Conservation (phyloP, 2,329 filamentous ascomycete genomes). For the Neoscytalidium dimidiatum region DNA sequence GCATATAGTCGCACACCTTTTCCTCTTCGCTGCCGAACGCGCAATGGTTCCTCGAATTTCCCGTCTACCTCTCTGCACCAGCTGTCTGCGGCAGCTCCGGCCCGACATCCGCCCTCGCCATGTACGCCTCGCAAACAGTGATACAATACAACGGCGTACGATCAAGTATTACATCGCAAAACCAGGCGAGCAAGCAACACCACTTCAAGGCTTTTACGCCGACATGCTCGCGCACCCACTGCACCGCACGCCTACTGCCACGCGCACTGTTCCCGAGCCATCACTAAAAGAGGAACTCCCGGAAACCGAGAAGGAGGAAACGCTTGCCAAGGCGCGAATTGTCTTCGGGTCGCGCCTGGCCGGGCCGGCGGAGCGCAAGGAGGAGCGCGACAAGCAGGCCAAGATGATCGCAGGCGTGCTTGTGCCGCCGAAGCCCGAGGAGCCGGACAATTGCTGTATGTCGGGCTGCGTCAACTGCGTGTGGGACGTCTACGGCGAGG, state of each 20-base stretch:
- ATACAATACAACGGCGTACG: slow-evolving; percentile 37
- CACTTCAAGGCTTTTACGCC: slow-evolving; percentile 41
- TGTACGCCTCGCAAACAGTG: slow-evolving; percentile 34
- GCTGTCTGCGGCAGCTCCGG: slow-evolving; percentile 20
- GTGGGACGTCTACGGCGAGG: slow-evolving; percentile 89
- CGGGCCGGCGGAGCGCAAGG: slow-evolving; percentile 69
- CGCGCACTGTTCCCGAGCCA: slow-evolving; percentile 34
- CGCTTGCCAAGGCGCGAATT: slow-evolving; percentile 62
- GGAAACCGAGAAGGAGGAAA: slow-evolving; percentile 55
- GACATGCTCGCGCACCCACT: slow-evolving; percentile 38
- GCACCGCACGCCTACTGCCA: slow-evolving; percentile 20
- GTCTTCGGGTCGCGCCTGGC: slow-evolving; percentile 81
- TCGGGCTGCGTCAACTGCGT: slow-evolving; percentile 97
- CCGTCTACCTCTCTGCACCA: slow-evolving; percentile 1
- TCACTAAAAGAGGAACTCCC: slow-evolving; percentile 40
- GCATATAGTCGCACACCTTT: background rate
- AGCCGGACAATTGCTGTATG: slow-evolving; percentile 99
- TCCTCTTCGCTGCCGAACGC: no score
- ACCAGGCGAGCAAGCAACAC: slow-evolving; percentile 39
- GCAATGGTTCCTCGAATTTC: background rate
- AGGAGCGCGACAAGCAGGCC: slow-evolving; percentile 60
- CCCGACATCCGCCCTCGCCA: slow-evolving; percentile 10
- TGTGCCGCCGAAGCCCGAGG: slow-evolving; percentile 80
- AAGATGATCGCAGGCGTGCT: slow-evolving; percentile 73
- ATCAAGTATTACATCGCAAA: slow-evolving; percentile 36